Evolutionary conservation across 805 yeast species (phyloP).

Genomic region (Yarrowia divulgata): DNA sequence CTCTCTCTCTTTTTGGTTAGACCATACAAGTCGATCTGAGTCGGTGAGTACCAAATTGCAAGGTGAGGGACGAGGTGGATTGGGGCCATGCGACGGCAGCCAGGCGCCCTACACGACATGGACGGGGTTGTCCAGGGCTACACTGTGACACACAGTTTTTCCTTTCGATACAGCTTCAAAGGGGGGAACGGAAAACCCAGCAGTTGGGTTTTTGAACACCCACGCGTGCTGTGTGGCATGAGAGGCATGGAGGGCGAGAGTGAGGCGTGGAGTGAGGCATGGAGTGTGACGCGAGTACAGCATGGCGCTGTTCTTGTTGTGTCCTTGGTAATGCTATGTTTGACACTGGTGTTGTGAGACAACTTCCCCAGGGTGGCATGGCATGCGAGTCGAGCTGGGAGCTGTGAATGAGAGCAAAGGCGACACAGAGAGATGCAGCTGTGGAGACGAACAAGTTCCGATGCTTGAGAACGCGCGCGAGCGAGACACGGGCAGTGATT

Average conservation of each 20-base stretch:
- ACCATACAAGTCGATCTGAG: slow-evolving; percentile 39
- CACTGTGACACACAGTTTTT: not conserved
- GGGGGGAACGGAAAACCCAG: not conserved
- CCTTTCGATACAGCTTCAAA: not conserved
- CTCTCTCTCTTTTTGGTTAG: slow-evolving; percentile 40
- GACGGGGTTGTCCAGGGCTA: not conserved
- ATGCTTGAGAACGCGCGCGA: not conserved
- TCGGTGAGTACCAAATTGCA: slow-evolving; percentile 34
- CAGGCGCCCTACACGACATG: not conserved
- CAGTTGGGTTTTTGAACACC: not conserved
- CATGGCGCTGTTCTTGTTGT: too few species aligned
- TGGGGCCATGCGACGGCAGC: not conserved
- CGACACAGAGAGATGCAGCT: not conserved
- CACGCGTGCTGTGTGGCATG: not conserved
- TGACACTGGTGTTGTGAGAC: not conserved
- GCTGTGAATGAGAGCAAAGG: not conserved
- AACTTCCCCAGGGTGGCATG: not conserved
- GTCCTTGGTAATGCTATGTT: too few species aligned
- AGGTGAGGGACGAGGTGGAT: not conserved
- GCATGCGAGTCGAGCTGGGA: not conserved
- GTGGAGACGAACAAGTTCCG: not conserved
- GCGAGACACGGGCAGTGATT: not conserved
- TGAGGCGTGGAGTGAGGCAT: not conserved
- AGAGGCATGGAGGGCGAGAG: not conserved
- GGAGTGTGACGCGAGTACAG: too few species aligned